Percentiles rank a stretch among this genome's conserved stretches.
Evolutionary conservation across 176 grass and related monocot genomes (phyloP).

Genomic region (Hordeum vulgare): MorexV3_pseudomolecules_assembly NC_058522.1:528116229-528116728

Average conservation of each 20-base stretch:
- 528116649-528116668: neutral
- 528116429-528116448: too few relatives aligned
- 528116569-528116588: neutral
- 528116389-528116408: neutral
- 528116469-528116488: neutral
- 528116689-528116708: neutral
- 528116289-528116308: neutral
- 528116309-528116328: neutral
- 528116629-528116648: neutral
- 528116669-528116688: neutral
- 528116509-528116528: neutral
- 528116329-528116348: too few relatives aligned
- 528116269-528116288: neutral
- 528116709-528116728: too few relatives aligned
- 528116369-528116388: too few relatives aligned
- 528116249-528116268: neutral
- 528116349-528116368: too few relatives aligned
- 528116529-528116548: neutral
- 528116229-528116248: neutral
- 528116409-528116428: neutral
- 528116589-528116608: neutral
- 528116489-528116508: too few relatives aligned
- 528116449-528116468: too few relatives aligned
- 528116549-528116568: neutral
- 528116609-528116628: neutral